These are phyloP conservation scores for Chenopodium quinoa DNA, from an alignment of 148 eudicot genomes.

Conservation along the genomic window DNA sequence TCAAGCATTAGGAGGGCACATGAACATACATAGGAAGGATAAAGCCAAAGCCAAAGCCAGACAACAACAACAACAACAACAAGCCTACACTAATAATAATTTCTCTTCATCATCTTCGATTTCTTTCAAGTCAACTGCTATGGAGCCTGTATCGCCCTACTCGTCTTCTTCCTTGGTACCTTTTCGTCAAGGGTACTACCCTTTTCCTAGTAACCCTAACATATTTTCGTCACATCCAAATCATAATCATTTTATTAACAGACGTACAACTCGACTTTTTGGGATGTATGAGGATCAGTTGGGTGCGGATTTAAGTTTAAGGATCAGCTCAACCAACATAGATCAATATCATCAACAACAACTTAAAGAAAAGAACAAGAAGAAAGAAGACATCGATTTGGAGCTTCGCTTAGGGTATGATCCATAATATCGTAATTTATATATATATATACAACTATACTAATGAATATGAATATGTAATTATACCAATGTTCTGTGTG, in stretches of 20 bases:
- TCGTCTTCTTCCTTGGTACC: conserved; percentile 12
- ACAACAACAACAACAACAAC: not conserved
- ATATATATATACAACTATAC: not conserved
- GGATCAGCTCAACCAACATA: conserved; percentile 19
- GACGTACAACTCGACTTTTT: conserved; percentile 1
- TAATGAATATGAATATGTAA: no score
- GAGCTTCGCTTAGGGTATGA: conserved; percentile 58
- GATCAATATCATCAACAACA: not conserved
- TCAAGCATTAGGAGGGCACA: conserved; percentile 62
- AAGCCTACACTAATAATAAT: not conserved
- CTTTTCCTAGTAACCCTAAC: conserved; percentile 29
- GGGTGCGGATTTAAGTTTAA: conserved; percentile 38
- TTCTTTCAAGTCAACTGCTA: not conserved
- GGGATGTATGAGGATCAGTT: conserved; percentile 23
- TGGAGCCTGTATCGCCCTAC: conserved; percentile 13
- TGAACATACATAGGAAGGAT: conserved; percentile 60
- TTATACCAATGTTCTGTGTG: no score
- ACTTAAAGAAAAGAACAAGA: not conserved
- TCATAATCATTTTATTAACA: no score
- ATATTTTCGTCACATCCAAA: not conserved
- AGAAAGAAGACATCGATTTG: conserved; percentile 38
- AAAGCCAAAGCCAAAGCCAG: conserved; percentile 51
- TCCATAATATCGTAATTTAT: conserved; percentile 13
- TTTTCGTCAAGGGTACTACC: conserved; percentile 29
- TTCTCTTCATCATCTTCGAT: not conserved